Base-by-base conservation (phyloP, 2,329 filamentous ascomycete genomes). In the Exophiala viscosa region DNA sequence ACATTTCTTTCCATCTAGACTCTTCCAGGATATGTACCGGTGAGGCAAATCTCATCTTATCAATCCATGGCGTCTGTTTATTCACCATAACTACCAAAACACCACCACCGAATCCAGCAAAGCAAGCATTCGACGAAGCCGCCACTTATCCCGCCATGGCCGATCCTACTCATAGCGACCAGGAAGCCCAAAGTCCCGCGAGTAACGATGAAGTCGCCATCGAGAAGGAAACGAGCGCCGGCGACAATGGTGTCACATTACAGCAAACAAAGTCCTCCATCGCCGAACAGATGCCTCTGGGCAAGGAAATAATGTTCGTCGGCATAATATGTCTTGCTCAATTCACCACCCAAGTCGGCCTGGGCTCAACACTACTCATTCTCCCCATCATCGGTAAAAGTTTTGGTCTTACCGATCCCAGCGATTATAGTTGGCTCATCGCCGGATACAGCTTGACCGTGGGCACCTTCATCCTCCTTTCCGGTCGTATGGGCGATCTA, bases 381-480 rank as follows among this genome's bases (percentile, higher is more conserved):
- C 66, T 80, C 0, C 68, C 67, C 43, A 70, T 75, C 33, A 77
- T 82, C 47, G 76, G 75, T 15, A 57, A 63, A 9, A 71, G 67
- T 39, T 81, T 82, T 54, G 68, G 68, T 14, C 66, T 76, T 36
- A 68, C 62, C 2, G 69, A 73, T 13, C 2, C 41, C 20, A 74
- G 73, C 6, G 65, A 36, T 13, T 15, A 13, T 5, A 36, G 34
- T 74, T 84, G 82, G 80, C 74, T 79, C 42, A 72, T 80, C 9
- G 80, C 80, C 1, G 79, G 79, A 1, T 86, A 83, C 62, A 75
- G 72, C 8, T 65, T 84, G 47, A 72, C 69, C 1, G 58, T 67
- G 47, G 69, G 70, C 8, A 70, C 68, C 1, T 73, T 72, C 51
- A 71, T 72, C 50, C 61, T 72, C 5, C 55, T 70, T 20, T 64